Evolutionary conservation across 2,329 filamentous ascomycete species (phyloP), one percentile per base, ranked within the genome.

Genomic region (Cladorrhinum sp.): DNA sequence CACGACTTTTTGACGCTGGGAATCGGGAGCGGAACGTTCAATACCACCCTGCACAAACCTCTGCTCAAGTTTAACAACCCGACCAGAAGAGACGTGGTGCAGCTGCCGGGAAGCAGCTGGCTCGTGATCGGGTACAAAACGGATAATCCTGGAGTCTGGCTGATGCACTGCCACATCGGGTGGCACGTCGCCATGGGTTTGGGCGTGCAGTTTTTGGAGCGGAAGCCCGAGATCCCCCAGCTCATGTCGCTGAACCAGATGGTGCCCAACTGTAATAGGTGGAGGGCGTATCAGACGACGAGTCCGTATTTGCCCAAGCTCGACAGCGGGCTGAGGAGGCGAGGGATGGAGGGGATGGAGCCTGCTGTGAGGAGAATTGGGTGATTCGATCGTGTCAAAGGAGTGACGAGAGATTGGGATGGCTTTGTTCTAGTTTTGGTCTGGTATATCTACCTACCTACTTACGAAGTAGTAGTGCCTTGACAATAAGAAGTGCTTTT

Each of bases 151-250:
- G 64, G 64, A 2, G 56, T 58, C 8, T 65, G 64, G 64, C 36
- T 64, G 36, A 26, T 65, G 39, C 64, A 65, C 65, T 80, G 77
- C 68, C 77, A 80, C 64, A 78, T 80, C 53, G 76, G 76, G 12
- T 80, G 76, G 79, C 81, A 84, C 65, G 74, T 79, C 18, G 72
- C 70, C 42, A 74, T 76, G 62, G 81, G 80, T 16, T 73, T 84
- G 10, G 78, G 76, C 6, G 70, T 83, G 23, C 81, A 85, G 69
- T 83, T 84, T 65, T 62, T 85, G 24, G 83, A 73, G 65, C 33
- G 66, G 20, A 64, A 60, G 60, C 39, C 12, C 7, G 62, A 68
- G 58, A 66, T 66, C 4, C 30, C 9, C 18, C 9, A 14, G 49
- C 48, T 68, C 24, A 68, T 66, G 63, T 55, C 63, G 24, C 48